Conservation (phyloP, 352 stramenopile species). For the Plasmopara halstedii region DNA sequence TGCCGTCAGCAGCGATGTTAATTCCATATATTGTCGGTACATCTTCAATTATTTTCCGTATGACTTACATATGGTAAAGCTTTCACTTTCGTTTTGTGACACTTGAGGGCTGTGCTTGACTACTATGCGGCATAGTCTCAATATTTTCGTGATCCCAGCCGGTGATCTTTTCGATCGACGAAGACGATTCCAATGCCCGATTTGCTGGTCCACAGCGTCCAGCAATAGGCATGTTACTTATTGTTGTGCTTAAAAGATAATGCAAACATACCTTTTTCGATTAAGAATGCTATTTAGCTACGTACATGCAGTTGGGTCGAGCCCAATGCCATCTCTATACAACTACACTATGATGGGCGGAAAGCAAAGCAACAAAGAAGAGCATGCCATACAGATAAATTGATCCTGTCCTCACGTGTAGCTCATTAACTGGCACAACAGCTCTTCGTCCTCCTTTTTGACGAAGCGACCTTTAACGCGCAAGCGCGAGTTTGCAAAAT, state of each 20-base stretch:
- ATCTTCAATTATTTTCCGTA: too few species aligned
- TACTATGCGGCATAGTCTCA: background rate
- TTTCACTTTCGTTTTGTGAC: too few species aligned
- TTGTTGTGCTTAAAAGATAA: background rate
- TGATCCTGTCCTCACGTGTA: conserved; percentile 45
- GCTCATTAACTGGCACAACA: conserved; percentile 78
- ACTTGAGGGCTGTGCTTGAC: too few species aligned
- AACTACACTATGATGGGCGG: conserved; percentile 26
- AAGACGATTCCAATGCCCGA: background rate
- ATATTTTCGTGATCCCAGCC: background rate
- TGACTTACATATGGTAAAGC: too few species aligned
- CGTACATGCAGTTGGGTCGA: conserved; percentile 25
- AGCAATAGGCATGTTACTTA: background rate
- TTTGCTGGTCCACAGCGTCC: background rate
- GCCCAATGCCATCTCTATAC: conserved; percentile 33
- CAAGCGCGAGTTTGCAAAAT: conserved; percentile 97
- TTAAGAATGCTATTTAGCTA: conserved; percentile 25
- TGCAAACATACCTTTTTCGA: conserved; percentile 11
- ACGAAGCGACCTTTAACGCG: conserved; percentile 98
- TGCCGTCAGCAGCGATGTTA: too few species aligned
- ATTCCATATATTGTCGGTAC: too few species aligned
- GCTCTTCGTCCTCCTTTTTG: conserved; percentile 97
- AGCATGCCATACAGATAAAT: conserved; percentile 10
- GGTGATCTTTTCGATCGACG: background rate
- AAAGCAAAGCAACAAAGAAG: conserved; percentile 25